A percentile compares a stretch with the other conserved stretches of the same genome.
Evolutionary conservation across 176 grass and related monocot genomes (phyloP).

Genomic region (Juncus effusus): DNA sequence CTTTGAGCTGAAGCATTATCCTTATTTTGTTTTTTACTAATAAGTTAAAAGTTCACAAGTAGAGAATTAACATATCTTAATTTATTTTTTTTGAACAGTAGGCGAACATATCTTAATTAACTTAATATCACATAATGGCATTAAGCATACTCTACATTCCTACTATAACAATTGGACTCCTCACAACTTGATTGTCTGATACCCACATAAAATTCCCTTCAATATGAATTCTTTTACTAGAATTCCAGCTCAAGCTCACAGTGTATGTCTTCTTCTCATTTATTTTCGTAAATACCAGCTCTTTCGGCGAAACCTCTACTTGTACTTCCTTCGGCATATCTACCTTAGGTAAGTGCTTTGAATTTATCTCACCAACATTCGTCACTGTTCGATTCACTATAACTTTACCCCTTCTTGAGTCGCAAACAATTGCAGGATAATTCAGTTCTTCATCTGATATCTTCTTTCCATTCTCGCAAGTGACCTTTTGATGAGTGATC

Average conservation of each 20-base stretch:
- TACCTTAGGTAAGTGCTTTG: constrained; percentile 45
- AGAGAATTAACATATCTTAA: no score
- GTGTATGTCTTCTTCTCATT: constrained; percentile 58
- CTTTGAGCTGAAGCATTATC: no score
- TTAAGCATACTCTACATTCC: no score
- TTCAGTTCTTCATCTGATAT: constrained; percentile 57
- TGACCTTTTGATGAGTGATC: constrained; percentile 22
- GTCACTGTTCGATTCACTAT: constrained; percentile 46
- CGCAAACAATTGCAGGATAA: constrained; percentile 57
- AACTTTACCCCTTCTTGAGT: constrained; percentile 32
- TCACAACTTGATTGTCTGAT: constrained; percentile 34
- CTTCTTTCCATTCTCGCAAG: constrained; percentile 30
- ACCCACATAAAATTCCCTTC: constrained; percentile 62
- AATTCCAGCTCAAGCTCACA: constrained; percentile 54
- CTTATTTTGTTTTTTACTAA: no score
- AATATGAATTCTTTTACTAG: constrained; percentile 12
- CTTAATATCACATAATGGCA: no score
- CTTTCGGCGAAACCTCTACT: constrained; percentile 32
- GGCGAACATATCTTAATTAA: no score
- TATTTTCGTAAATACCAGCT: constrained; percentile 43
- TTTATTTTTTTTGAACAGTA: no score
- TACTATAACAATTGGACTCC: constrained; percentile 65
- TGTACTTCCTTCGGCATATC: constrained; percentile 41
- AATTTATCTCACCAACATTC: constrained; percentile 41
- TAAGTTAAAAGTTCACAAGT: no score